Evolutionary conservation across 495 filamentous ascomycete genomes (phyloP).

Genomic region (Hyaloscypha finlandica): DNA sequence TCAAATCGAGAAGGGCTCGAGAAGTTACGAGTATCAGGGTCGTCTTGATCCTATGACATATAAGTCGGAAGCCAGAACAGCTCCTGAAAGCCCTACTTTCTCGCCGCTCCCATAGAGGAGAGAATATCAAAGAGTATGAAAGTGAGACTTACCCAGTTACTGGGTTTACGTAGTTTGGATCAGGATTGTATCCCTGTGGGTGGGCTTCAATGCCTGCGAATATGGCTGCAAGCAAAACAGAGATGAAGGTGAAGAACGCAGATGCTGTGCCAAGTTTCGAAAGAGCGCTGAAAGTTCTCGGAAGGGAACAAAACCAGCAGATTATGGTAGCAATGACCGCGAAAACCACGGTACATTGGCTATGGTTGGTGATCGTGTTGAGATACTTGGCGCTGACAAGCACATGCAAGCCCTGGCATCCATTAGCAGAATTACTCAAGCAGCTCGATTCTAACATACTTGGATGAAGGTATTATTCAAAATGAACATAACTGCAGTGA

Average conservation of each 20-base stretch:
- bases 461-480: constrained; percentile 90
- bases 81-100: background rate
- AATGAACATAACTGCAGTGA: constrained; percentile 85
- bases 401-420: constrained; percentile 66
- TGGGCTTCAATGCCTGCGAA: constrained; percentile 74
- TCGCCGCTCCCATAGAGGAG: background rate
- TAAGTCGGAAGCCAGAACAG: background rate
- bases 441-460: constrained; percentile 34
- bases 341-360: constrained; percentile 73
- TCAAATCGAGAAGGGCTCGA: background rate
- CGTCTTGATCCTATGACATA: background rate
- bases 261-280: constrained; percentile 73
- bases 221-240: constrained; percentile 75
- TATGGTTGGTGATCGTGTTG: constrained; percentile 74
- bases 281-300: constrained; percentile 78
- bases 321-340: constrained; percentile 67
- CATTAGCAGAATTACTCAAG: background rate
- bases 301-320: constrained; percentile 74
- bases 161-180: constrained; percentile 41
- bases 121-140: background rate
- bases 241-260: constrained; percentile 83
- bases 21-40: background rate
- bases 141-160: constrained; percentile 22
- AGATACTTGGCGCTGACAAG: constrained; percentile 79
- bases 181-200: constrained; percentile 60